These are phyloP conservation scores for Pseudogymnoascus sp. DNA, from an alignment of 2,329 filamentous ascomycete genomes.

Conservation along the genomic window DNA sequence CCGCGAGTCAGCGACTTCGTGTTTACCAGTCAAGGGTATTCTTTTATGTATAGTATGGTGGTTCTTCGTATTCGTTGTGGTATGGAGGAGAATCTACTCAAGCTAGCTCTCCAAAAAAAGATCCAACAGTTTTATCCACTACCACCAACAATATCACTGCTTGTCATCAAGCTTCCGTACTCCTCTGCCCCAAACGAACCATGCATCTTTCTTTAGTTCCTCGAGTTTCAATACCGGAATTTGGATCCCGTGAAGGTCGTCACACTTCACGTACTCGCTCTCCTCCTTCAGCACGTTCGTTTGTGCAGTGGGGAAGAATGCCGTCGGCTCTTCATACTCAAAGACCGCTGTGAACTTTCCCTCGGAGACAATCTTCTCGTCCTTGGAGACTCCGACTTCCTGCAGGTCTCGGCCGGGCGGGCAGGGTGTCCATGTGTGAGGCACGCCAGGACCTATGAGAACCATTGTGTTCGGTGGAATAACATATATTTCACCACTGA, in stretches of 20 bases:
- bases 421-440: constrained; percentile 16
- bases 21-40: too few relatives aligned
- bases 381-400: not conserved
- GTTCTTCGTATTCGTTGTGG: too few relatives aligned
- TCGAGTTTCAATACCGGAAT: constrained; percentile 1
- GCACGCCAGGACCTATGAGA: constrained; percentile 12
- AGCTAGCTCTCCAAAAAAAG: too few relatives aligned
- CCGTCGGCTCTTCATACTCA: constrained; percentile 13
- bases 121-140: too few relatives aligned
- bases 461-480: constrained; percentile 13
- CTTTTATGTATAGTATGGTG: too few relatives aligned
- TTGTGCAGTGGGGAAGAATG: constrained; percentile 14
- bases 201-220: too few relatives aligned
- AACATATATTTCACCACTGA: constrained; percentile 14
- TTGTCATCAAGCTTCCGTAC: too few relatives aligned
- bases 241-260: constrained; percentile 12
- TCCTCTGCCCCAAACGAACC: too few relatives aligned
- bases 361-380: constrained; percentile 10
- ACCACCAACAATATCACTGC: too few relatives aligned
- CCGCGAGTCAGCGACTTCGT: too few relatives aligned
- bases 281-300: constrained; percentile 10
- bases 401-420: constrained; percentile 11
- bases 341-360: constrained; percentile 13
- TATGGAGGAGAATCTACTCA: too few relatives aligned
- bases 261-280: constrained; percentile 11